These are phyloP conservation scores for Stenogyne calaminthoides DNA, from an alignment of 305 asterid genomes.

Conservation along the genomic window DNA sequence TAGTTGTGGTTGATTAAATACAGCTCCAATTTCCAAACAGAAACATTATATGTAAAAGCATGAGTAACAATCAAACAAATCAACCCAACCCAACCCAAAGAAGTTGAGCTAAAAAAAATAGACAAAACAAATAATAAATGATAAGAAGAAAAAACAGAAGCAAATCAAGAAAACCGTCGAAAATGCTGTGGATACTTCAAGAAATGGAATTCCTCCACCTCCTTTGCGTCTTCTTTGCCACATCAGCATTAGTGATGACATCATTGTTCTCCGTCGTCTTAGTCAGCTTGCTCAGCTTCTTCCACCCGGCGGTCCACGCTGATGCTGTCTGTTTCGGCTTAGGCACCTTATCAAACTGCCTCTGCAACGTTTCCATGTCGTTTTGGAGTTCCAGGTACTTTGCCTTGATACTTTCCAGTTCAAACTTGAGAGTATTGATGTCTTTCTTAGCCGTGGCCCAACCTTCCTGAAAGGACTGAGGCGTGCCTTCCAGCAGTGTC, in stretches of 20 bases:
- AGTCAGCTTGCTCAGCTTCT: constrained; percentile 66
- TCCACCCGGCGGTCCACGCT: constrained; percentile 85
- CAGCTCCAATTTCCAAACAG: neutral
- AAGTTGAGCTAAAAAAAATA: neutral
- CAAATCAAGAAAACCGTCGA: neutral
- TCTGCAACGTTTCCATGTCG: constrained; percentile 74
- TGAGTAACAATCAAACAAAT: neutral
- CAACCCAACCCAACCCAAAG: neutral
- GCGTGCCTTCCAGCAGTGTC: constrained; percentile 80
- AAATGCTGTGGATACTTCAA: constrained; percentile 25
- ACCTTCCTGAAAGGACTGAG: constrained; percentile 91
- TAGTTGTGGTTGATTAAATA: neutral
- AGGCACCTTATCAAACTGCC: constrained; percentile 65
- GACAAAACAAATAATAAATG: constrained; percentile 1
- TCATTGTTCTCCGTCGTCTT: constrained; percentile 54
- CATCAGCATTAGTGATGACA: constrained; percentile 41
- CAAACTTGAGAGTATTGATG: constrained; percentile 82
- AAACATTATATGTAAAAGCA: neutral
- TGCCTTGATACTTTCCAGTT: constrained; percentile 66
- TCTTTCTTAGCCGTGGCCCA: constrained; percentile 93
- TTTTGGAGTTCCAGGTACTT: constrained; percentile 77
- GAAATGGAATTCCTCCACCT: constrained; percentile 98
- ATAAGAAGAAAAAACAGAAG: neutral
- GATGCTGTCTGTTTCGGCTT: constrained; percentile 63
- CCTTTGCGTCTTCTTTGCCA: constrained; percentile 55